phyloP scores from a whole-genome alignment of 169 alveolate species.

The Cyclospora cayetanensis region DNA sequence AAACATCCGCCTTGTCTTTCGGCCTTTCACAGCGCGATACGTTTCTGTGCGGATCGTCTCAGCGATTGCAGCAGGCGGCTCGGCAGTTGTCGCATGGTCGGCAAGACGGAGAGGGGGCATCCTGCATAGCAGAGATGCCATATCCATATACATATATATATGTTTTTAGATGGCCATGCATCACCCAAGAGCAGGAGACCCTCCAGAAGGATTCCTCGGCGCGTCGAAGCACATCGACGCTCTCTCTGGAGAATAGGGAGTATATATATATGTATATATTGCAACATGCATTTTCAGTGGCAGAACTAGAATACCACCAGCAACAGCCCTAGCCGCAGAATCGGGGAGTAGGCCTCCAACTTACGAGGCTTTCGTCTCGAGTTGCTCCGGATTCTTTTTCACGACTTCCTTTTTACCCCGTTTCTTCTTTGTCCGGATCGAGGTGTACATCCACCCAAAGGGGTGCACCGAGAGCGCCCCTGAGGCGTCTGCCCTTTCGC shows the following conservation, averaged over 20 bases:
- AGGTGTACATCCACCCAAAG: constrained; percentile 5
- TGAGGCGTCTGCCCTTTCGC: neutral
- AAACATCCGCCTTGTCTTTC: constrained; percentile 62
- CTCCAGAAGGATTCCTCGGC: neutral
- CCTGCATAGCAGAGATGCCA: neutral
- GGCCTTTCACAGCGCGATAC: constrained; percentile 11
- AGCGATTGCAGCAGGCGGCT: constrained; percentile 60
- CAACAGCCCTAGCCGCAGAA: neutral
- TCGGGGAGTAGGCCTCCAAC: no score
- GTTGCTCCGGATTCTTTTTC: neutral
- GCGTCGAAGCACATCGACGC: neutral
- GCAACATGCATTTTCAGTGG: neutral
- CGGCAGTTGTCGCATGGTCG: constrained; percentile 26
- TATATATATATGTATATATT: no score
- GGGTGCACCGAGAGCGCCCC: neutral
- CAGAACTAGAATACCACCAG: neutral
- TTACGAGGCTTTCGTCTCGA: constrained; percentile 27
- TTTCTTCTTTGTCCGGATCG: constrained; percentile 23
- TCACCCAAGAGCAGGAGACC: no score
- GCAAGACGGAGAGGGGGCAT: constrained; percentile 48
- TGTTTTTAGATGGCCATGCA: no score
- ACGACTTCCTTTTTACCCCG: neutral
- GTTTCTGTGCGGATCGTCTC: constrained; percentile 12
- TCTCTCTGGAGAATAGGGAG: neutral
- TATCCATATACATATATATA: no score